Evolutionary conservation across 2,329 filamentous ascomycete species (phyloP), one percentile per base, ranked within the genome.

Genomic region (Aspergillus sojae): DNA sequence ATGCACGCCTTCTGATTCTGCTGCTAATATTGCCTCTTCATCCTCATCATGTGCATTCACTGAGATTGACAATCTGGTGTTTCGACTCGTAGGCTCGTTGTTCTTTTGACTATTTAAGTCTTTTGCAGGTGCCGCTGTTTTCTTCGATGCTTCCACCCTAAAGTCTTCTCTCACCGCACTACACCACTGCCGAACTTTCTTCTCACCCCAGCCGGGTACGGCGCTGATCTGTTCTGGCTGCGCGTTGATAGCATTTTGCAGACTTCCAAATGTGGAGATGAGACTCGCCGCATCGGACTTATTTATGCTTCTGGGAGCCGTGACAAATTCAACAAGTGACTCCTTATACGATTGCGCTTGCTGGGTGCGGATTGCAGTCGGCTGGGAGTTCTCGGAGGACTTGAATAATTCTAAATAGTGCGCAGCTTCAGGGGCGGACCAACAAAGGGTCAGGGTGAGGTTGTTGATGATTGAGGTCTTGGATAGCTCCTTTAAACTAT

Each of bases 371-470:
- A 99, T 98, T 36, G 91, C 91, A 0, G 88, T 88, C 4, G 88
- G 85, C 30, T 93, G 91, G 39, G 94, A 92, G 75, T 96, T 89
- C 79, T 99, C 95, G 72, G 93, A 96, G 1, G 90, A 92, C 78
- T 99, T 99, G 84, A 94, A 98, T 11, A 97, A 83, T 75, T 98
- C 95, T 28, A 99, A 84, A 74, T 99, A 99, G 71, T 94, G 89
- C 0, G 92, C 95, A 2, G 94, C 94, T 81, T 99, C 95, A 63
- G 92, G 91, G 19, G 94, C 92, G 6, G 91, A 94, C 95, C 95
- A 99, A 80, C 93, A 96, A 9, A 98, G 84, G 58, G 99, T 89
- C 14, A 99, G 79, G 1, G 95, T 99, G 46, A 97, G 87, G 69
- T 96, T 94, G 77, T 97, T 97, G 78, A 98, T 88, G 30, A 98